Conservation (phyloP, 257 asterid species). For the Solanum virginianum region DNA sequence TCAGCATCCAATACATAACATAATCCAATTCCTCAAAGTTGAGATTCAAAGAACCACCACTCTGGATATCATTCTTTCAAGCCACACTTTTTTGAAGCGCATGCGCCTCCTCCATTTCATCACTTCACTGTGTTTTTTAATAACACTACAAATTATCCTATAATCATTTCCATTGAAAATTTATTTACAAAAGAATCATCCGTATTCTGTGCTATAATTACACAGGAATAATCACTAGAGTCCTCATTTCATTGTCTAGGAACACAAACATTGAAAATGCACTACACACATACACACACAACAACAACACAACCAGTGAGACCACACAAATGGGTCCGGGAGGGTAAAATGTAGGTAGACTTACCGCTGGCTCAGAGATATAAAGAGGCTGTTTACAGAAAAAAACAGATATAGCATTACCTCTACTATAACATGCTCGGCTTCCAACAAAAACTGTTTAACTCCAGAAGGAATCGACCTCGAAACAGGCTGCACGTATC, state of each 20-base stretch:
- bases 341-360: no score
- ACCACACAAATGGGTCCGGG: no score
- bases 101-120: not conserved
- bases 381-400: no score
- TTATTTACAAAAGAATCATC: not conserved
- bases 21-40: not conserved
- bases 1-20: not conserved
- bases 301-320: no score
- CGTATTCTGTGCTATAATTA: not conserved
- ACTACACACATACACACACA: not conserved
- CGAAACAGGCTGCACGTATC: constrained; percentile 41
- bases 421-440: constrained; percentile 66
- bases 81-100: not conserved
- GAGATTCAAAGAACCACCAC: not conserved
- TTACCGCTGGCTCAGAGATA: no score
- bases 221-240: not conserved
- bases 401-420: constrained; percentile 11
- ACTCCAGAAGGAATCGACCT: constrained; percentile 55
- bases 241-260: not conserved
- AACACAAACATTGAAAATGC: not conserved
- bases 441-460: constrained; percentile 52
- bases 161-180: not conserved
- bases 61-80: not conserved
- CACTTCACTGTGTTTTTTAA: not conserved
- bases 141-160: not conserved